A percentile compares a stretch with the other conserved stretches of the same genome.
phyloP scores from a whole-genome alignment of 257 asterid species.

The Echium plantagineum region DNA sequence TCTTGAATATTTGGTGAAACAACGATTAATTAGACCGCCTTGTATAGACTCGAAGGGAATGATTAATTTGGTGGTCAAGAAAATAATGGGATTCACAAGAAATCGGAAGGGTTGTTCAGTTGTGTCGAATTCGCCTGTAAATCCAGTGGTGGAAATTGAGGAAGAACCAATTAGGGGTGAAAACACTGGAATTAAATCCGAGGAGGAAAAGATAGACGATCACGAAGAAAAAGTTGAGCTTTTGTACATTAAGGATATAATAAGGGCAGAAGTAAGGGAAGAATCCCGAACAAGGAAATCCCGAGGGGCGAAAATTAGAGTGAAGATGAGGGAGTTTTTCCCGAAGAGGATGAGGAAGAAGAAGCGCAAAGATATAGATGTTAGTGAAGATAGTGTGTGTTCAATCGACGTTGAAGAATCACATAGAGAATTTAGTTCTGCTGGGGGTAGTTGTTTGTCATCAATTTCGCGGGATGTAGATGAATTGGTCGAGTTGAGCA shows the following conservation, averaged over 20 bases:
- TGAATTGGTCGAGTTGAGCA: slow-evolving; percentile 7
- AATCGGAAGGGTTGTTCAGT: slow-evolving; percentile 9
- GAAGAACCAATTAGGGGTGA: slow-evolving; percentile 14
- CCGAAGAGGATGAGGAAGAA: slow-evolving; percentile 34
- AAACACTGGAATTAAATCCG: slow-evolving; percentile 3
- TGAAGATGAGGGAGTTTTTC: slow-evolving; percentile 44
- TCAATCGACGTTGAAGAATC: slow-evolving; percentile 1
- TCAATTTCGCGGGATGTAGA: neutral
- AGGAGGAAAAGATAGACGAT: slow-evolving; percentile 13
- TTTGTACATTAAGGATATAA: slow-evolving; percentile 9
- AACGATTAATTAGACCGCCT: slow-evolving; percentile 11
- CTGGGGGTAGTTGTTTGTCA: neutral
- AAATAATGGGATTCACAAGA: slow-evolving; percentile 6
- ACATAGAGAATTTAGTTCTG: neutral
- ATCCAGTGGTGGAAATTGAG: slow-evolving; percentile 4
- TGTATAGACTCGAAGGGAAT: slow-evolving; percentile 12
- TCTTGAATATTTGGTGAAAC: slow-evolving; percentile 38
- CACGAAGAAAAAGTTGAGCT: neutral
- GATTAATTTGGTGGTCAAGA: neutral
- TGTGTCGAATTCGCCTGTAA: neutral
- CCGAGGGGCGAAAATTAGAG: slow-evolving; percentile 34
- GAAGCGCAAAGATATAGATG: slow-evolving; percentile 4
- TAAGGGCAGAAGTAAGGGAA: slow-evolving; percentile 11
- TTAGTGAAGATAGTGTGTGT: slow-evolving; percentile 3
- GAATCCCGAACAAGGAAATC: slow-evolving; percentile 28